Conservation (phyloP, 371 early-diverging fungal genomes). For the Mucor saturninus region DNA sequence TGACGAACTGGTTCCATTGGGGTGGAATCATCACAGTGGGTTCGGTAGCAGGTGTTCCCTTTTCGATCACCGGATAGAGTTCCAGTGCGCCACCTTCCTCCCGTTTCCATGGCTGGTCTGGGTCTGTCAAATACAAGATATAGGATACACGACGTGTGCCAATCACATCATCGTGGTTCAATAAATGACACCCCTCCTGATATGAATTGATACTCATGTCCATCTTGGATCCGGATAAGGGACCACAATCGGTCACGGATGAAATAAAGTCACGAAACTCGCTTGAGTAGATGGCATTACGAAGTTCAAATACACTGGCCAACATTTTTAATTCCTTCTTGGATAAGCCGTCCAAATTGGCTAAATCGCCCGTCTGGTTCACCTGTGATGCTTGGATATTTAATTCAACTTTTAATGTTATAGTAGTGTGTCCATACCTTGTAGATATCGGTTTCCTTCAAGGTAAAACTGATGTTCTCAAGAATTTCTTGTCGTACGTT, state of each 20-base stretch:
- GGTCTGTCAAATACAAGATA: slow-evolving; percentile 69
- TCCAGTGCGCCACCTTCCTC: slow-evolving; percentile 76
- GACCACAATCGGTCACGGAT: slow-evolving; percentile 71
- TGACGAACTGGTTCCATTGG: slow-evolving; percentile 77
- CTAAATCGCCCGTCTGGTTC: slow-evolving; percentile 79
- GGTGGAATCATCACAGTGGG: slow-evolving; percentile 67
- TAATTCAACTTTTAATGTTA: neutral
- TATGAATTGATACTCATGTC: slow-evolving; percentile 74
- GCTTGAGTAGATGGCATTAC: slow-evolving; percentile 73
- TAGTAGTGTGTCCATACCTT: slow-evolving; percentile 40
- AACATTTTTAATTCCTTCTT: slow-evolving; percentile 55
- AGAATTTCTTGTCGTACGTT: slow-evolving; percentile 69
- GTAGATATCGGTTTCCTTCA: slow-evolving; percentile 86
- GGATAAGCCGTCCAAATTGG: slow-evolving; percentile 80
- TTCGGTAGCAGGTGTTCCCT: slow-evolving; percentile 64
- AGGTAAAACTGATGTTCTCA: slow-evolving; percentile 64
- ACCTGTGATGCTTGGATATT: too few species aligned
- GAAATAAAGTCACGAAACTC: slow-evolving; percentile 72
- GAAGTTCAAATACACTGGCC: slow-evolving; percentile 57
- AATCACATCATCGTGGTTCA: slow-evolving; percentile 85
- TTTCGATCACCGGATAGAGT: slow-evolving; percentile 68
- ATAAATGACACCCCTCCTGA: slow-evolving; percentile 70
- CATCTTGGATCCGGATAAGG: slow-evolving; percentile 62
- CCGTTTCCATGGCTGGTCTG: slow-evolving; percentile 67
- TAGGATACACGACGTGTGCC: slow-evolving; percentile 77